Percentiles rank a stretch among this genome's conserved stretches.
Conservation (phyloP, 1,284 basidiomycete genomes). For the Microbotryomycetes sp. region DNA sequence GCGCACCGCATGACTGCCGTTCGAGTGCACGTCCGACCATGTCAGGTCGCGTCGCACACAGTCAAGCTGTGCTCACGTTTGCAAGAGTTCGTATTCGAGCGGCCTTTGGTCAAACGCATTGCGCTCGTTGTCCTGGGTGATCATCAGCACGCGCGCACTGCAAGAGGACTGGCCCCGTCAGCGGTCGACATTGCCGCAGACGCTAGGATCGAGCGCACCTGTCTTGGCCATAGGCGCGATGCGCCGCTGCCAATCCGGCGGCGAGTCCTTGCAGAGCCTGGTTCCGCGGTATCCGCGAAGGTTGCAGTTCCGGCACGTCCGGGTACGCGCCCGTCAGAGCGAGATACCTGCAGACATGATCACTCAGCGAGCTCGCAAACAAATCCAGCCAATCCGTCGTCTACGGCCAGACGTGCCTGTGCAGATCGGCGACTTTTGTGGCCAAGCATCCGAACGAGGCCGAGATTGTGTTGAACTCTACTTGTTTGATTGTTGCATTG, state of each 20-base stretch:
- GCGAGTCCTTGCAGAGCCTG: conserved; percentile 63
- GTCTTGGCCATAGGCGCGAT: conserved; percentile 57
- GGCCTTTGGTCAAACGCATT: conserved; percentile 92
- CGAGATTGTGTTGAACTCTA: conserved; percentile 97
- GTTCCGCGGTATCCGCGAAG: conserved; percentile 49
- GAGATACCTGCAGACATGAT: conserved; percentile 55
- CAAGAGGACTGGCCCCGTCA: no score
- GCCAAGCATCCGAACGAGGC: conserved; percentile 82
- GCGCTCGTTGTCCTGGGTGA: conserved; percentile 81
- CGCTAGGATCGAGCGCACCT: conserved; percentile 42
- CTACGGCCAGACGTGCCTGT: conserved; percentile 51
- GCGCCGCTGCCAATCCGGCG: conserved; percentile 69
- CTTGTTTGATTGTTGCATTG: conserved; percentile 65
- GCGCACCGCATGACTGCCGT: conserved; percentile 58
- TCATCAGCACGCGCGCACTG: conserved; percentile 73
- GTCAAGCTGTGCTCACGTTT: conserved; percentile 61
- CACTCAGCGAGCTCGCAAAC: neutral
- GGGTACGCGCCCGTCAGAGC: conserved; percentile 59
- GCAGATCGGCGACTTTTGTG: conserved; percentile 63
- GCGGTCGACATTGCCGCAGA: no score
- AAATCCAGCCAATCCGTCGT: neutral
- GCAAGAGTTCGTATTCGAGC: conserved; percentile 76
- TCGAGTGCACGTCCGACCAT: no score
- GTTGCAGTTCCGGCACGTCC: conserved; percentile 48
- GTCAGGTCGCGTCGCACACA: no score